Evolutionary conservation across 371 early-diverging fungal genomes (phyloP), one percentile per base, ranked within the genome.

Genomic region (Syncephalastrum contaminatum): DNA sequence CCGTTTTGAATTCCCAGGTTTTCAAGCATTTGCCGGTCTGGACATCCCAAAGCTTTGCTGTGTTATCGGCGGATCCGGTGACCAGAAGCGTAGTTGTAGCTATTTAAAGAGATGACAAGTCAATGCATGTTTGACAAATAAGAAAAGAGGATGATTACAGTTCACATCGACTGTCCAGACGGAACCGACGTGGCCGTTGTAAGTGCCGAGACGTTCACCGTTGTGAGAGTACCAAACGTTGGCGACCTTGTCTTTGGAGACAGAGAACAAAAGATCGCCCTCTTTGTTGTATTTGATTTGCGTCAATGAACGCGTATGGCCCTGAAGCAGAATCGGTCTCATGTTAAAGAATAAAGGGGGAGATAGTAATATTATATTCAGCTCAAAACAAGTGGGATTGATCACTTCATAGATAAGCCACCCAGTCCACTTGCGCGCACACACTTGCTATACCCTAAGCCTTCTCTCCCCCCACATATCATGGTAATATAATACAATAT

Each of bases 261-360:
- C 93, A 3, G 96, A 88, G 82, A 99, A 99, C 59, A 99, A 80
- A 51, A 99, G 82, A 82, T 99, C 99, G 55, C 99, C 99, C 67
- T 99, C 99, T 49, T 85, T 66, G 86, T 99, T 99, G 89, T 97
- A 99, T 79, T 94, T 95, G 72, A 99, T 88, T 72, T 95, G 94
- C 50, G 99, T 99, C 59, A 99, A 82, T 46, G 99, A 90, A 82
- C 99, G 94, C 46, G 88, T 88, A 80, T 99, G 99, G 27, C 97
- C 99, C 85, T 92, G 91, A 55, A 96, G 85, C 54, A 97, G 79
- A 80, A 97, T 96, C 52, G 98, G 98, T 67, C 91, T 82, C 95
- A 85, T 80, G 57, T 24, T 49, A 16, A 10, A 30, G 36, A 30
- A 30, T 30, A 30, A 30, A 30, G 12, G 36, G 36, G 36, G 36